Evolutionary conservation across 345 rosid genomes (phyloP).

Genomic region (Corymbia maculata): DNA sequence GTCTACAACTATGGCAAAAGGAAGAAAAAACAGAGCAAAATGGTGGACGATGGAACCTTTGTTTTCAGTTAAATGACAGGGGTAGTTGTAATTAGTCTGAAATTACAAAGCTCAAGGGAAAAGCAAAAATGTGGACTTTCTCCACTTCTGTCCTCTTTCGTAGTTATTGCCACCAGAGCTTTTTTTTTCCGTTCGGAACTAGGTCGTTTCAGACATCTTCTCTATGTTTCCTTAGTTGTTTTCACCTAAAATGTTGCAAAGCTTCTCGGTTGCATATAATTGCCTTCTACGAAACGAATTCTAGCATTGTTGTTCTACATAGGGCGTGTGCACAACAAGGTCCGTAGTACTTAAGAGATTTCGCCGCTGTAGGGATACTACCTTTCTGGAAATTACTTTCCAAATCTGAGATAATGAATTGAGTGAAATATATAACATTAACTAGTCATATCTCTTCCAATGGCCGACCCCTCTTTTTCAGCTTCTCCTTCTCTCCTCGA

Average conservation of each 20-base stretch:
- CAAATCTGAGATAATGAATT: background rate
- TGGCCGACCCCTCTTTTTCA: background rate
- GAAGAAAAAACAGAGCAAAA: background rate
- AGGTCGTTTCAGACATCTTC: background rate
- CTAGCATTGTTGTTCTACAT: background rate
- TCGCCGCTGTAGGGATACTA: background rate
- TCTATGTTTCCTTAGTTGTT: background rate
- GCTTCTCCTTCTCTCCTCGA: background rate
- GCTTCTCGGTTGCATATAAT: background rate
- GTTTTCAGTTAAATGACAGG: background rate
- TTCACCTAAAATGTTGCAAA: background rate
- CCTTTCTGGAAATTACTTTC: background rate
- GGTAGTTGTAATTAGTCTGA: background rate
- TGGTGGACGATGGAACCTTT: background rate
- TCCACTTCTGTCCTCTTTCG: background rate
- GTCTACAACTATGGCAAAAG: background rate
- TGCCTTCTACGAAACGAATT: background rate
- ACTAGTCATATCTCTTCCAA: background rate
- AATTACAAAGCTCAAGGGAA: background rate
- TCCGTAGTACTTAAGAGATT: background rate
- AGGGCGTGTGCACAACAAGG: background rate
- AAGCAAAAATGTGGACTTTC: background rate
- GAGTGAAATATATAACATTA: background rate
- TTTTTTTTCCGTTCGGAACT: background rate
- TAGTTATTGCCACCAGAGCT: background rate